Percentiles rank a stretch among this genome's conserved stretches.
phyloP scores from a whole-genome alignment of 441 rosid genomes.

The Arabidopsis lyrata region DNA sequence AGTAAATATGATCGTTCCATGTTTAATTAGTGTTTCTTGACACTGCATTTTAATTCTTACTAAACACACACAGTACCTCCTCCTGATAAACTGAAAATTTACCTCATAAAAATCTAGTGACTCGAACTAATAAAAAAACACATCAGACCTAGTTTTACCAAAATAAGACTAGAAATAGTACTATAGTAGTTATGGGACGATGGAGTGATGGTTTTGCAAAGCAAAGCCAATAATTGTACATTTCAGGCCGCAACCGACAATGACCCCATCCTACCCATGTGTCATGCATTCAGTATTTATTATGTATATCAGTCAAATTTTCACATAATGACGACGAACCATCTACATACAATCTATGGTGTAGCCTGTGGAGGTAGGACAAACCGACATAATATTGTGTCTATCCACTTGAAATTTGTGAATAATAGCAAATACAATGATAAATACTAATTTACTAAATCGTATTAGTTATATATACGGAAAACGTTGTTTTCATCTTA shows the following conservation, averaged over 20 bases:
- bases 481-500: neutral
- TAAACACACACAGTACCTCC: too few species aligned
- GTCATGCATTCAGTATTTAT: slow-evolving; percentile 34
- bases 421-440: neutral
- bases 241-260: slow-evolving; percentile 12
- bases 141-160: slow-evolving; percentile 12
- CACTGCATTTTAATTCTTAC: too few species aligned
- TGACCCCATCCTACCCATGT: slow-evolving; percentile 26
- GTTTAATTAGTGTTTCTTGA: too few species aligned
- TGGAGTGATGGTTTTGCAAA: slow-evolving; percentile 4
- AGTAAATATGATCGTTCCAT: too few species aligned
- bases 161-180: slow-evolving; percentile 19
- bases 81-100: neutral
- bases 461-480: neutral
- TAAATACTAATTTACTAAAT: neutral
- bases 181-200: neutral
- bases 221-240: neutral
- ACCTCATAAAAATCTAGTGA: neutral
- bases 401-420: neutral
- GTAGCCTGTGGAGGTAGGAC: neutral
- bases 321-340: slow-evolving; percentile 36
- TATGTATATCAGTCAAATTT: slow-evolving; percentile 10
- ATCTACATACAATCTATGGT: slow-evolving; percentile 16
- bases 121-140: slow-evolving; percentile 1
- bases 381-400: slow-evolving; percentile 28